Conservation (phyloP, 495 filamentous ascomycete species). For the Neurospora pannonica region DNA sequence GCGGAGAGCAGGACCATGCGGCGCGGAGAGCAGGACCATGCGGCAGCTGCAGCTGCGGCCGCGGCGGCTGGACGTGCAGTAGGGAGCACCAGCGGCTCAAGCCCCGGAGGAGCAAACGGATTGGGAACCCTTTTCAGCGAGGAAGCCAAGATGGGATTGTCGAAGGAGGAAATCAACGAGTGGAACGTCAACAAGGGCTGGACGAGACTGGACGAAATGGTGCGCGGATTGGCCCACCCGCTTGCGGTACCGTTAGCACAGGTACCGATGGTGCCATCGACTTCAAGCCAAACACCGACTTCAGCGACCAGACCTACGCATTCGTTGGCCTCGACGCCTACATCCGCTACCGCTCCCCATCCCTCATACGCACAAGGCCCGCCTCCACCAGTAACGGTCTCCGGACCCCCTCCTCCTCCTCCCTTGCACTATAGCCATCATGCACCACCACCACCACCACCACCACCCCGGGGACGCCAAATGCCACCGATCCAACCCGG, state of each 20-base stretch:
- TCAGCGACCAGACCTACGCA: not conserved
- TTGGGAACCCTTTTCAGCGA: constrained; percentile 9
- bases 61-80: not conserved
- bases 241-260: not conserved
- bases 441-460: not conserved
- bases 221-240: constrained; percentile 11
- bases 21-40: too few species aligned
- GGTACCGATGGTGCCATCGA: not conserved
- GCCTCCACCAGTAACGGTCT: not conserved
- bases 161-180: constrained; percentile 17
- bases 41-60: constrained; percentile 11
- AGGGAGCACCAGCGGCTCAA: not conserved
- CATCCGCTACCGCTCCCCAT: not conserved
- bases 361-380: not conserved
- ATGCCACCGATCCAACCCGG: not conserved
- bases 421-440: not conserved
- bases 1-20: too few species aligned
- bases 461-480: not conserved
- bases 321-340: not conserved
- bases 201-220: constrained; percentile 18
- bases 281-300: not conserved
- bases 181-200: constrained; percentile 13
- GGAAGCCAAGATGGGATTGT: constrained; percentile 17
- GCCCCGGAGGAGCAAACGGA: not conserved
- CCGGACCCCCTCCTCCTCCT: not conserved